A percentile compares a stretch with the other conserved stretches of the same genome.
These are phyloP conservation scores for Xylariaceae sp. DNA, from an alignment of 2,329 filamentous ascomycete species.

Conservation along the genomic window DNA sequence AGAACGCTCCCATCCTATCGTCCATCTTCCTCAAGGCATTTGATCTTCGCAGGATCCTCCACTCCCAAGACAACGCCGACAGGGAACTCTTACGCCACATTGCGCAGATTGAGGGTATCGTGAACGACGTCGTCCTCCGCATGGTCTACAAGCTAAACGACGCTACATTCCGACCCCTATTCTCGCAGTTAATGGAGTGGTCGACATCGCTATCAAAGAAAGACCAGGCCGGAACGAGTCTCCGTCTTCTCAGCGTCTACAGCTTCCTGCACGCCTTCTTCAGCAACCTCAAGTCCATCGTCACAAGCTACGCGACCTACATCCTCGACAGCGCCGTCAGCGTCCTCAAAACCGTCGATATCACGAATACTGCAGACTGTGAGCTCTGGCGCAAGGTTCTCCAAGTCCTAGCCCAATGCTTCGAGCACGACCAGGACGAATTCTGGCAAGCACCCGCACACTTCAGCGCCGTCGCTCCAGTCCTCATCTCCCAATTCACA, in stretches of 20 bases:
- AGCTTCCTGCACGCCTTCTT: constrained; percentile 78
- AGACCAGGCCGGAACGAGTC: constrained; percentile 51
- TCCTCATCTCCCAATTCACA: constrained; percentile 63
- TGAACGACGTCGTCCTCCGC: constrained; percentile 70
- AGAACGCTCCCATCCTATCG: constrained; percentile 66
- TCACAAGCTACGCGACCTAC: constrained; percentile 86
- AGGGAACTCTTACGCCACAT: constrained; percentile 43
- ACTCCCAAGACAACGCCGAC: constrained; percentile 42
- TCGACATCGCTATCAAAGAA: constrained; percentile 57
- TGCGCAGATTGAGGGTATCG: constrained; percentile 54
- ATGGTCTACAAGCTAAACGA: constrained; percentile 98
- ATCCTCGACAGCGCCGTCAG: constrained; percentile 69
- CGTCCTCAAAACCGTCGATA: constrained; percentile 48
- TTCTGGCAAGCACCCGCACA: constrained; percentile 94
- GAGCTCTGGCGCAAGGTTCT: constrained; percentile 66
- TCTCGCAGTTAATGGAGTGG: constrained; percentile 82
- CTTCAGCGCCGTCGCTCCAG: constrained; percentile 65
- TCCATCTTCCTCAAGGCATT: constrained; percentile 55
- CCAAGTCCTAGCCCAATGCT: constrained; percentile 65
- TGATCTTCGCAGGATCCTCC: constrained; percentile 59
- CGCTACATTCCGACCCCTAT: constrained; percentile 85
- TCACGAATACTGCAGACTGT: constrained; percentile 45
- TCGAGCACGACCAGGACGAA: constrained; percentile 86
- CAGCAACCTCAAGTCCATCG: constrained; percentile 81
- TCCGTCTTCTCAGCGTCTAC: constrained; percentile 72